Conservation (phyloP, 1,284 basidiomycete species). For the Ganoderma multipileum region DNA sequence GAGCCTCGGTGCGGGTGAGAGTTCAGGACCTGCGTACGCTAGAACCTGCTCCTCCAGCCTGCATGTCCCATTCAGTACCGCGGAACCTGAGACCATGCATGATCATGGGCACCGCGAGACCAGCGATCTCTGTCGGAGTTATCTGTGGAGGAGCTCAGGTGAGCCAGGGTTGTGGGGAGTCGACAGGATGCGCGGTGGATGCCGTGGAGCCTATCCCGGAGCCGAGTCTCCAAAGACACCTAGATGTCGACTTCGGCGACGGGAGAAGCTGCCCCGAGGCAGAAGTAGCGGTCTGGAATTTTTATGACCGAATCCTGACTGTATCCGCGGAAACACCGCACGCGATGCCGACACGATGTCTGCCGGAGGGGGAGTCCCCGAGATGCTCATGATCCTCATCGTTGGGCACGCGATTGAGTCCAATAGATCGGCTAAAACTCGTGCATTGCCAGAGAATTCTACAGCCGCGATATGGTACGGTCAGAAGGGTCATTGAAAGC, state of each 20-base stretch:
- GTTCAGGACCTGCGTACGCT: conserved; percentile 14
- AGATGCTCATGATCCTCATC: conserved; percentile 17
- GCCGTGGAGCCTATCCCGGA: conserved; percentile 19
- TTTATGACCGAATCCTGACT: too few relatives aligned
- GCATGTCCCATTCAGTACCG: conserved; percentile 26
- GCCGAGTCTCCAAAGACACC: conserved; percentile 10
- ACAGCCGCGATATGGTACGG: conserved; percentile 19
- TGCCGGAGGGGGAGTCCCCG: conserved; percentile 11
- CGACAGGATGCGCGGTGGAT: conserved; percentile 18
- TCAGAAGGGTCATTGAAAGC: conserved; percentile 26
- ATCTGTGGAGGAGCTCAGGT: conserved; percentile 14
- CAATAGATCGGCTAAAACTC: conserved; percentile 22
- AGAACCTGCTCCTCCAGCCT: conserved; percentile 21
- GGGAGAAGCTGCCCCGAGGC: conserved; percentile 14
- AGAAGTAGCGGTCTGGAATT: conserved; percentile 16
- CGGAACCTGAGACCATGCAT: conserved; percentile 23
- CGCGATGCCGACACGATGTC: conserved; percentile 12
- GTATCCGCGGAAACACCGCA: conserved; percentile 16
- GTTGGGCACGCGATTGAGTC: conserved; percentile 18
- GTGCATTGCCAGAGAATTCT: conserved; percentile 17
- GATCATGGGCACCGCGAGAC: conserved; percentile 26
- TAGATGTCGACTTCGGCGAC: conserved; percentile 23
- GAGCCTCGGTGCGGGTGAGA: conserved; percentile 16
- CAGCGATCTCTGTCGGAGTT: conserved; percentile 10
- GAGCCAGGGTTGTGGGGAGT: conserved; percentile 12